A percentile compares a stretch with the other conserved stretches of the same genome.
Evolutionary conservation across 495 filamentous ascomycete species (phyloP).

Genomic region (Glonium stellatum): DNA sequence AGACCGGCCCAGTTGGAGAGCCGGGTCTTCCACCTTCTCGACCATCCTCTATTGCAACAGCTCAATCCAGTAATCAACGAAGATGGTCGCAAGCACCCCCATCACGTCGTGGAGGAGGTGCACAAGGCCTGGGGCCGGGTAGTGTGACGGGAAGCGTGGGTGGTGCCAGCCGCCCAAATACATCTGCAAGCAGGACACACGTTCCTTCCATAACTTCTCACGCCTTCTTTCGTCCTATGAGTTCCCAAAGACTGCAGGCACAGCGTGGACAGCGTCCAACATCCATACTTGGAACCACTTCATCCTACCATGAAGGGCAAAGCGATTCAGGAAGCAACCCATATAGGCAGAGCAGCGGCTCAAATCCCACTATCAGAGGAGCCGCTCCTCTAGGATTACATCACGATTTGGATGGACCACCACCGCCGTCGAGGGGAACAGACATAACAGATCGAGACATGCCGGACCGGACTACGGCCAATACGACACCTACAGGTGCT

Average conservation of each 20-base stretch:
- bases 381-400: constrained; percentile 25
- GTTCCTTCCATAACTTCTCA: constrained; percentile 82
- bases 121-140: constrained; percentile 9
- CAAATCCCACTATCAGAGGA: constrained; percentile 22
- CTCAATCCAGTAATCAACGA: constrained; percentile 44
- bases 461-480: constrained; percentile 61
- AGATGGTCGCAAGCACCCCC: constrained; percentile 45
- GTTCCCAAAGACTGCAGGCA: constrained; percentile 86
- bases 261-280: constrained; percentile 61
- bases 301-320: constrained; percentile 32
- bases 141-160: constrained; percentile 34
- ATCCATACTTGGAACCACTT: constrained; percentile 38
- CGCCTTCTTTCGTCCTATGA: constrained; percentile 95
- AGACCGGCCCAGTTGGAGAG: constrained; percentile 41
- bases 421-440: constrained; percentile 68
- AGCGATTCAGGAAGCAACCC: constrained; percentile 41
- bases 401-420: constrained; percentile 48
- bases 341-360: constrained; percentile 28
- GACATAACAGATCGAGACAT: constrained; percentile 62
- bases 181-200: constrained; percentile 68
- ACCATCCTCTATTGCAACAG: constrained; percentile 33
- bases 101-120: constrained; percentile 37
- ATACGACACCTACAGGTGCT: constrained; percentile 65
- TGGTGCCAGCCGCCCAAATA: constrained; percentile 40
- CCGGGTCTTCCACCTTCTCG: constrained; percentile 39